Evolutionary conservation across 345 rosid genomes (phyloP), one percentile per base, ranked within the genome.

Genomic region (Citropsis articulata): DNA sequence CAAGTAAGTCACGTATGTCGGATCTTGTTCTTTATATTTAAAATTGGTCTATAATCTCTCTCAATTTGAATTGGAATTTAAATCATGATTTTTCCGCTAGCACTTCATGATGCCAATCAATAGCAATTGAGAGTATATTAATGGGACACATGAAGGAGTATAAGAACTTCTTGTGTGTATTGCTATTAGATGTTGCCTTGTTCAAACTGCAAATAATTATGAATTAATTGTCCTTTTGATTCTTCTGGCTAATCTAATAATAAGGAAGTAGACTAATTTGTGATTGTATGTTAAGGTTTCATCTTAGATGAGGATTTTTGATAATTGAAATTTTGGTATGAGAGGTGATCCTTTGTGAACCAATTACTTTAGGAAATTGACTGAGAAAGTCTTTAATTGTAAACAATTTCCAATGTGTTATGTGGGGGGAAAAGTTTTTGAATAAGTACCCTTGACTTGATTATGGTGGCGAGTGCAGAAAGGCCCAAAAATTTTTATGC

Each of bases 1-100:
- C 91, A 90, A 82, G 97, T 96, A 91, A 93, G 99, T 75, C 31
- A 72, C 27, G 66, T 84, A 77, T 27, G 78, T 79, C 19, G 61
- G 64, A n/a, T 57, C 67, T 65, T 33, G 38, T 59, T 27, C 56
- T 75, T 72, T 27, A 14, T 31, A 19, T 31, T 70, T 38, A 22
- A 22, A 5, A 36, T 42, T 71, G 63, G 56, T 75, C 18, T 59
- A 5, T 66, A 72, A 31, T 16, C 24, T 76, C 73, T 69, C 45
- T 4, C 68, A 16, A n/a, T 13, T 38, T 36, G 10, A 38, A 27
- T 62, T 48, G n/a, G 30, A 30, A 53, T 71, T 14, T 18, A 71
- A 50, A 71, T 16, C 27, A 30, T 31, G 56, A 7, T 71, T 53
- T 30, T 71, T 38, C 22, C 13, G 75, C 42, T 30, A 53, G 62